Base-by-base conservation (phyloP, 2,329 filamentous ascomycete genomes). In the Plenodomus lindquistii region DNA sequence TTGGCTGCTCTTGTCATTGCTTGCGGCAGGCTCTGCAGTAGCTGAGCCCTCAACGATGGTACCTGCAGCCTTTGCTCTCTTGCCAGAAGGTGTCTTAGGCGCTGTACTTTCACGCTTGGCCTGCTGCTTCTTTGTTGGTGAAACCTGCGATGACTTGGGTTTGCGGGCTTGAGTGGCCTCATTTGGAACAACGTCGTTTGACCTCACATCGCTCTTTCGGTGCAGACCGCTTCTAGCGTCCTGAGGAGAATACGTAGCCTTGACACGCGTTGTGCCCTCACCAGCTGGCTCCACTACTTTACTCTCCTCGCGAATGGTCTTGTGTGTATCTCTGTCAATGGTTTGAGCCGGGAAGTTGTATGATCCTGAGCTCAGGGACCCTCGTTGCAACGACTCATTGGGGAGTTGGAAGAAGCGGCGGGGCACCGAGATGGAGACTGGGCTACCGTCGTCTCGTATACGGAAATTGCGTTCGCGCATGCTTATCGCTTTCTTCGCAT, bases 161-260 rank as follows among this genome's bases (percentile, higher is more conserved):
- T 17, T 40, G 7, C 21, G 37, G 15, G 5, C 16, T 24, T 40
- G 37, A 20, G 19, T 11, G 16, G 21, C 4, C 37, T 21, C n/a
- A 18, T 50, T 53, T 8, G 40, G 16, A 31, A 59, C 53, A 16
- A 59, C 56, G 27, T 57, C 65, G 31, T 47, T 29, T n/a, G 35
- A 5, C 8, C 36, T 31, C 18, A 41, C 35, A 4, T 15, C 17
- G 15, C 42, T 22, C 3, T 53, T 56, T 37, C 52, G 56, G 36
- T 40, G 58, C 50, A 69, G 46, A 52, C 57, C 64, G 57, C 69
- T 71, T 50, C 69, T 66, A 59, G 61, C 69, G 52, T 71, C 69
- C 52, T 72, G 69, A 37, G 69, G 64, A 50, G 69, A 70, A 50
- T 72, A 72, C n/a, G 48, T 40, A 15, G 42, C 40, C 9, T 42